Evolutionary conservation across 1,284 basidiomycete genomes (phyloP), one percentile per base, ranked within the genome.

Genomic region (Boletus smithii): DNA sequence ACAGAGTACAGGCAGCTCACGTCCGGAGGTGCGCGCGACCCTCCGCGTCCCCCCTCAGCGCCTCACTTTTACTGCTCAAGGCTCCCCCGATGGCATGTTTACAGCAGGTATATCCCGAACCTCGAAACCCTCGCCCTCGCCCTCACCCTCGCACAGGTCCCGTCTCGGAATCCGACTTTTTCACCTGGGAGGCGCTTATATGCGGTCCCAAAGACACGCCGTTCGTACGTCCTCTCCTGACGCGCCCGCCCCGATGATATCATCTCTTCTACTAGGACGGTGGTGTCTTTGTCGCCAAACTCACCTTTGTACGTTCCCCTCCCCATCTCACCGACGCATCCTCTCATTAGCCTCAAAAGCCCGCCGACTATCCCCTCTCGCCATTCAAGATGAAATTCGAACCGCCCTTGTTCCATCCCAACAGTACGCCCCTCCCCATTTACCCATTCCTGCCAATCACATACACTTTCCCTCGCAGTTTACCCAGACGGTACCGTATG

Each of bases 351-450:
- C 9, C 7, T 7, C 2, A 8, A 3, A 55, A 94, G 91, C 95
- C 94, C 0, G 68, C 79, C 40, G 94, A 97, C 66, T 97, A 97
- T 69, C 94, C 94, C 29, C 73, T 97, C 61, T 95, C 90, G 44
- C 94, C 94, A 24, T 97, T 97, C 83, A 95, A 92, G 70, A 98
- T 99, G 95, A 91, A 83, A 60, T 99, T 98, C 63, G 94, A 97
- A 42, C 95, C 95, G 9, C 94, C 97, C 5, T 69, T 99, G 50
- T 90, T 99, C 69, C 97, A 99, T 69, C 97, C 97, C 13, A 99
- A 99, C 68, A 89, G 95, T 95, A 62, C 69, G 88, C 16, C 3
- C 18, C 23, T 5, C 14, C 13, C 3, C n/a, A n/a, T n/a, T 35
- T 11, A 3, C 8, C 1, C 20, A 4, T 11, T 9, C 24, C 7